Evolutionary conservation across 345 rosid genomes (phyloP), one percentile per base, ranked within the genome.

Genomic region (Iberis pinnata): DNA sequence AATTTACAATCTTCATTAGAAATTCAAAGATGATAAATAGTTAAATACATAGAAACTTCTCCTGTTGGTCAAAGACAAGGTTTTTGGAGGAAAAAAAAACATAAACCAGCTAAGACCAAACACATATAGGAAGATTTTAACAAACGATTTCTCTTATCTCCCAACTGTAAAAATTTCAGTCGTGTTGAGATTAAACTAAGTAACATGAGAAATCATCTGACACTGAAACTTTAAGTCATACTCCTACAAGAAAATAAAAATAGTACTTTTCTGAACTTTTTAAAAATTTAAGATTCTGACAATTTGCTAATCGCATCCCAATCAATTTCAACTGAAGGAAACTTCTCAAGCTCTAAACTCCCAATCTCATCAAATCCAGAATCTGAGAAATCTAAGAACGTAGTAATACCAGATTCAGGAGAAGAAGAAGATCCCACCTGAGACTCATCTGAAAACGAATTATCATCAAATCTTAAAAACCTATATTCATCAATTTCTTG

Each of bases 251-350:
- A 44, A 51, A 31, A 39, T 0, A 14, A 1, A 16, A 43, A 54
- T 16, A 38, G 12, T 7, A 14, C n/a, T 2, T 26, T 8, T 36
- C 17, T 4, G n/a, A n/a, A n/a, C n/a, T 9, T 51, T 1, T 42
- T 52, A 18, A 69, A 50, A 6, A 22, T 22, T n/a, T n/a, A n/a
- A n/a, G 56, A 67, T 56, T 74, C 80, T 16, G 75, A 75, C 58
- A 65, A 68, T 58, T 73, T 74, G 32, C 71, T 65, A 29, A 82
- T 80, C 2, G 86, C 86, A 58, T 80, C 89, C 95, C 95, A 85
- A 51, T 89, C 97, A 25, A 89, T 89, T 77, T 89, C 95, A 67
- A 77, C 76, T 1, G 95, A 89, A 10, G 92, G 97, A 50, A 2
- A 78, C 70, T 83, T 89, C 62, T 79, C 83, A 75, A 83, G 60